Evolutionary conservation across 2,329 filamentous ascomycete genomes (phyloP), one percentile per base, ranked within the genome.

Genomic region (Raffaelea deltoideospora): DNA sequence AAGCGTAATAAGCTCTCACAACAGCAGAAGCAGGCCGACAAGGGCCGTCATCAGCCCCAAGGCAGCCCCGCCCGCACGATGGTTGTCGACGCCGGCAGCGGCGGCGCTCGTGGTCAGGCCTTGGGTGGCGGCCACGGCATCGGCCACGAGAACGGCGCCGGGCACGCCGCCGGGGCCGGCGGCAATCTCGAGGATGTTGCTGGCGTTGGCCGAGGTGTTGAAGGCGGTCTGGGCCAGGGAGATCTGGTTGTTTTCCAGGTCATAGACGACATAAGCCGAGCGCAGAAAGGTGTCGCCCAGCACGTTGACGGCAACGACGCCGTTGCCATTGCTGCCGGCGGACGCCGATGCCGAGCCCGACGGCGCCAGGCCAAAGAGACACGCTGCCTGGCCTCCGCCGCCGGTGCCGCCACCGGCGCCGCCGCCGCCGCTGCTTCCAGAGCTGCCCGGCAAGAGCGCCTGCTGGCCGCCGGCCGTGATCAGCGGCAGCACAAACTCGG

Each of bases 271-370:
- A 46, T 86, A 86, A 0, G 79, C 79, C 26, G 75, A 79, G 33
- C 80, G 65, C 37, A 86, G 60, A 53, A 86, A 86, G 0, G 79
- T 81, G 50, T 85, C 80, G 14, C 80, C 80, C 21, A 86, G 59
- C 3, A 83, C 70, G 31, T 67, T 65, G n/a, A 67, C 67, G 22
- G 65, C 61, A n/a, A n/a, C n/a, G n/a, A n/a, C n/a, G n/a, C n/a
- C n/a, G n/a, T n/a, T n/a, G n/a, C n/a, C n/a, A n/a, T n/a, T n/a
- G n/a, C n/a, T n/a, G n/a, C n/a, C n/a, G n/a, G n/a, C n/a, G n/a
- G n/a, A n/a, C n/a, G n/a, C n/a, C n/a, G n/a, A n/a, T n/a, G n/a
- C n/a, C 2, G 53, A 45, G 3, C 64, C 65, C 2, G 74, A 65
- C 2, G 76, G 72, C 3, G 69, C 63, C 43, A 85, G 68, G 38